Evolutionary conservation across 2,329 filamentous ascomycete species (phyloP).

Genomic region (Gaeumannomyces sp.): DNA sequence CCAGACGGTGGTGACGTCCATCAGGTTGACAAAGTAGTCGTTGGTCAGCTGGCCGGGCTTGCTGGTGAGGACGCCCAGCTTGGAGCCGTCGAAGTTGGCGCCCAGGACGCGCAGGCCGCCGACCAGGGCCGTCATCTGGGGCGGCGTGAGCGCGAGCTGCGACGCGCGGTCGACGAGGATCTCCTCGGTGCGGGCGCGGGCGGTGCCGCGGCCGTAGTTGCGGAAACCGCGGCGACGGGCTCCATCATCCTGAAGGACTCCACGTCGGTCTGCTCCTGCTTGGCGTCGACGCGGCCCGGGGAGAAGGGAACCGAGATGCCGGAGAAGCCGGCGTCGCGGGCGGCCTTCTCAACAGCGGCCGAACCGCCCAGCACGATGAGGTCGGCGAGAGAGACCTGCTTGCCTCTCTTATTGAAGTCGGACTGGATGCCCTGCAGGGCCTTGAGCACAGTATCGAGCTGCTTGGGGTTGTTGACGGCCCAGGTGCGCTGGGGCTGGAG

Average conservation of each 20-base stretch:
- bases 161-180: constrained; percentile 63
- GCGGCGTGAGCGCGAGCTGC: constrained; percentile 59
- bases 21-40: constrained; percentile 75
- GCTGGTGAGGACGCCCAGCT: constrained; percentile 56
- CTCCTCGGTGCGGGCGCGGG: constrained; percentile 57
- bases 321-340: constrained; percentile 23
- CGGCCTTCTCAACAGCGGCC: constrained; percentile 64
- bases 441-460: constrained; percentile 52
- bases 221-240: constrained; percentile 63
- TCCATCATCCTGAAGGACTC: constrained; percentile 56
- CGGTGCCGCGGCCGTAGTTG: constrained; percentile 59
- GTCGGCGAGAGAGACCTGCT: constrained; percentile 67
- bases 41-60: constrained; percentile 38
- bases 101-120: constrained; percentile 63
- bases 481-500: constrained; percentile 63
- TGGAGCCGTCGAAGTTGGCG: constrained; percentile 62
- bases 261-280: constrained; percentile 62
- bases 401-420: constrained; percentile 54
- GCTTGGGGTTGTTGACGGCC: constrained; percentile 63
- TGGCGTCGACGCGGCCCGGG: constrained; percentile 62
- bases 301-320: constrained; percentile 57
- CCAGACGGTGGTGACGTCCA: constrained; percentile 62
- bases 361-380: constrained; percentile 63
- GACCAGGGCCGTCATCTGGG: constrained; percentile 61
- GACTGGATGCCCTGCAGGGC: constrained; percentile 53